Conservation (phyloP, 306 rosid genomes). For the Hylodesmum podocarpum region DNA sequence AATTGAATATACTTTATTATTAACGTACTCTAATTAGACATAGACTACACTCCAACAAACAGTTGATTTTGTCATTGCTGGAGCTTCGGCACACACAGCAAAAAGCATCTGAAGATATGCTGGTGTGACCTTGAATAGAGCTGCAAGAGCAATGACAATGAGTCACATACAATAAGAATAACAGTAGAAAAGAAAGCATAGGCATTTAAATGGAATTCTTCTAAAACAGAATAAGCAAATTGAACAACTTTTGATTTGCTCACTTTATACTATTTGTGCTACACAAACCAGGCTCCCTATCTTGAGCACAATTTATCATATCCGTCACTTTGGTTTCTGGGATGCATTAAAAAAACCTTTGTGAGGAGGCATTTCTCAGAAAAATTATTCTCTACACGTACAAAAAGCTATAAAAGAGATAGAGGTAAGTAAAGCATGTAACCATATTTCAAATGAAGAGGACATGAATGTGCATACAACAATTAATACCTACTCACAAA, state of each 20-base stretch:
- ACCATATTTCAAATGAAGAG: conserved; percentile 5
- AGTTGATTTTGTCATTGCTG: conserved; percentile 52
- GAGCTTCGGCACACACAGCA: conserved; percentile 69
- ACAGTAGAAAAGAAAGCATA: background rate
- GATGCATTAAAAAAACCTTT: conserved; percentile 31
- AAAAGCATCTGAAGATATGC: conserved; percentile 45
- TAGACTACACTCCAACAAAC: conserved; percentile 52
- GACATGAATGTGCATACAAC: background rate
- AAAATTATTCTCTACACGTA: conserved; percentile 33
- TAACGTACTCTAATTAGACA: conserved; percentile 55
- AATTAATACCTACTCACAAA: background rate
- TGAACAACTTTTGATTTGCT: conserved; percentile 29
- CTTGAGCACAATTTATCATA: conserved; percentile 39
- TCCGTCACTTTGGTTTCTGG: conserved; percentile 40
- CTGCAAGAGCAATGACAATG: conserved; percentile 41
- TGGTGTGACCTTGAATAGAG: conserved; percentile 37
- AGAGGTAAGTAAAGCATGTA: background rate
- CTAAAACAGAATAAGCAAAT: background rate
- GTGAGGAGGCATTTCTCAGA: conserved; percentile 18
- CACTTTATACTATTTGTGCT: conserved; percentile 43
- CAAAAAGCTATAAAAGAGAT: conserved; percentile 12
- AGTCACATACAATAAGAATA: conserved; percentile 17
- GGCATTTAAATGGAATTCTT: conserved; percentile 14
- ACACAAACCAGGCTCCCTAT: conserved; percentile 39
- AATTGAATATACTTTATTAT: conserved; percentile 23